Percentiles rank a stretch among this genome's conserved stretches.
These are phyloP conservation scores for Meira miltonrushii DNA, from an alignment of 1,284 basidiomycete genomes.

Conservation along the genomic window DNA sequence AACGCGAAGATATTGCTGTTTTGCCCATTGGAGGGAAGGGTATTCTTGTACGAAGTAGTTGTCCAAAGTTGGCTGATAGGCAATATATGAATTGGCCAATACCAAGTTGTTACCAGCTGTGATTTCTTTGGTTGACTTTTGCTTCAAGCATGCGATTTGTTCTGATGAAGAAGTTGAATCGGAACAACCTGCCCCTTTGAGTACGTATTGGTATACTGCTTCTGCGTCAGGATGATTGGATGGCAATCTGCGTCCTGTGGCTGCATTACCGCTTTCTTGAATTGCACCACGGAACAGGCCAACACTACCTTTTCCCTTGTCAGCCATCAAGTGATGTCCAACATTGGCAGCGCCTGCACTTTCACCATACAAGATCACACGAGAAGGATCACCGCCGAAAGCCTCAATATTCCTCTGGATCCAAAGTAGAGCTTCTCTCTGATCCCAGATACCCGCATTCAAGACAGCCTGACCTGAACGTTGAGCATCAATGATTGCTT, in stretches of 20 bases:
- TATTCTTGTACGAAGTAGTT: slow-evolving; percentile 25
- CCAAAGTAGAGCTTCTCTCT: slow-evolving; percentile 30
- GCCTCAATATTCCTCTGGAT: slow-evolving; percentile 24
- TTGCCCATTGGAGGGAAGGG: slow-evolving; percentile 17
- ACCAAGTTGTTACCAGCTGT: slow-evolving; percentile 6
- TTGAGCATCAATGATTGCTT: slow-evolving; percentile 13
- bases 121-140: background rate
- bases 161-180: slow-evolving; percentile 15
- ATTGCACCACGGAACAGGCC: slow-evolving; percentile 31
- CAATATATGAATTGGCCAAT: slow-evolving; percentile 3
- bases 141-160: slow-evolving; percentile 13
- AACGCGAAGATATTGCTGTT: slow-evolving; percentile 24
- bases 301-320: slow-evolving; percentile 22
- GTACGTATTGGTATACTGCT: slow-evolving; percentile 13
- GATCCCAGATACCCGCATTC: slow-evolving; percentile 35
- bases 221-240: slow-evolving; percentile 1
- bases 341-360: slow-evolving; percentile 29
- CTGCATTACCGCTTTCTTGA: slow-evolving; percentile 25
- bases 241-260: slow-evolving; percentile 14
- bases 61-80: slow-evolving; percentile 24
- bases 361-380: slow-evolving; percentile 29
- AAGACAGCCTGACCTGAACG: slow-evolving; percentile 19
- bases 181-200: slow-evolving; percentile 16
- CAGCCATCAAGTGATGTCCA: slow-evolving; percentile 21
- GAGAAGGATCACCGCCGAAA: slow-evolving; percentile 31